Base-by-base conservation (phyloP, 306 rosid species). In the Malus asiatica region DNA sequence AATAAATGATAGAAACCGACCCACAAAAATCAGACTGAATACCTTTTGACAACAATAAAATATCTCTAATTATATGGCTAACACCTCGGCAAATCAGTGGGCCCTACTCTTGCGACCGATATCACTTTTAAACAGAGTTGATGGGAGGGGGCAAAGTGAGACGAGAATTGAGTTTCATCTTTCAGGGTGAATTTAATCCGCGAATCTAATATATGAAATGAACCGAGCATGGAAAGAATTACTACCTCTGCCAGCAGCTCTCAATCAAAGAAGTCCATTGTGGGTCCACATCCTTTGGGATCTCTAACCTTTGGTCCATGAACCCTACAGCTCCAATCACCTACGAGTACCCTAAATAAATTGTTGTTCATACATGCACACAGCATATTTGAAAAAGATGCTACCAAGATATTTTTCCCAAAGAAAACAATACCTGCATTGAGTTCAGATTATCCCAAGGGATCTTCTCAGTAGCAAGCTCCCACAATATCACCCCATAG, bases 311-410 rank as follows among this genome's bases (percentile, higher is more conserved):
- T 86, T 96, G 98, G 77, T 93, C 83, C 98, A 96, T 96, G 87
- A 96, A 96, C 81, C 99, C 99, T 10, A 96, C 99, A 79, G 99
- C 99, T 76, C 98, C 99, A 83, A 96, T 88, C 71, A 96, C 99
- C 99, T 96, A 93, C 86, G 86, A 76, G 71, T 68, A 76, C 78
- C 84, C 87, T 80, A 87, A 82, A 84, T 58, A 68, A 78, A 81
- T 46, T 68, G 53, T 27, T 86, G 80, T 79, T 92, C 88, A 87
- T 83, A 83, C 75, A 65, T 71, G 86, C 77, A 74, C 63, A 20
- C 20, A 51, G 27, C 42, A 60, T 18, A 32, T 25, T 18, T 35
- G 1, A 45, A 29, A 62, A 62, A 19, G 12, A 62, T 29, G 16
- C 65, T 14, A 27, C 30, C 64, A 61, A 60, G n/a, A 59, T 78